These are phyloP conservation scores for Cercospora berteroae DNA, from an alignment of 2,329 filamentous ascomycete species.

Conservation along the genomic window DNA sequence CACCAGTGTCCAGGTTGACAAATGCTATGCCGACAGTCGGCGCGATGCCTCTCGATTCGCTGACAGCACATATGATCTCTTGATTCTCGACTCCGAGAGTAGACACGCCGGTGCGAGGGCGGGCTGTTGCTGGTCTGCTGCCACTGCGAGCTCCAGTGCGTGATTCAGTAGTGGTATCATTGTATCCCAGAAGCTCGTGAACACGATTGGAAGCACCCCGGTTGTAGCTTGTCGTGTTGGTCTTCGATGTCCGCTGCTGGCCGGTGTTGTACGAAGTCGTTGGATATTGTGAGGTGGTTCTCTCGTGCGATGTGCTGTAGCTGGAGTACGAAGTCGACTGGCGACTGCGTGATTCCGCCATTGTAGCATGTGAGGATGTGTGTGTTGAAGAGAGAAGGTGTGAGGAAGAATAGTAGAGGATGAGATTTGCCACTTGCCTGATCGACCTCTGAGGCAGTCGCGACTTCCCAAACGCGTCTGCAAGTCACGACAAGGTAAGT, in stretches of 20 bases:
- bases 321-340: constrained; percentile 10
- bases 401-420: neutral
- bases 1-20: constrained; percentile 79
- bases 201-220: constrained; percentile 13
- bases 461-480: neutral
- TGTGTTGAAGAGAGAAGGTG: neutral
- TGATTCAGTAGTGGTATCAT: constrained; percentile 27
- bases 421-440: neutral
- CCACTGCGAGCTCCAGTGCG: constrained; percentile 26
- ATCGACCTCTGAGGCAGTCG: neutral
- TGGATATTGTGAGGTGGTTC: neutral
- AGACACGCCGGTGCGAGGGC: constrained; percentile 56
- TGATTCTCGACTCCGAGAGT: constrained; percentile 60
- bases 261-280: neutral
- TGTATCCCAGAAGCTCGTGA: constrained; percentile 23
- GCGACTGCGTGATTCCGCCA: constrained; percentile 4
- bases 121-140: constrained; percentile 33
- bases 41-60: constrained; percentile 81
- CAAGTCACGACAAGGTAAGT: neutral
- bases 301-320: neutral
- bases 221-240: constrained; percentile 3
- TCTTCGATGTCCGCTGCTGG: neutral
- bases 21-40: constrained; percentile 78
- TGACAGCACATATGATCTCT: constrained; percentile 82
- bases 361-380: neutral